Evolutionary conservation across 768 basidiomycete genomes (phyloP), one percentile per base, ranked within the genome.

Genomic region (Termitomyces sp.): DNA sequence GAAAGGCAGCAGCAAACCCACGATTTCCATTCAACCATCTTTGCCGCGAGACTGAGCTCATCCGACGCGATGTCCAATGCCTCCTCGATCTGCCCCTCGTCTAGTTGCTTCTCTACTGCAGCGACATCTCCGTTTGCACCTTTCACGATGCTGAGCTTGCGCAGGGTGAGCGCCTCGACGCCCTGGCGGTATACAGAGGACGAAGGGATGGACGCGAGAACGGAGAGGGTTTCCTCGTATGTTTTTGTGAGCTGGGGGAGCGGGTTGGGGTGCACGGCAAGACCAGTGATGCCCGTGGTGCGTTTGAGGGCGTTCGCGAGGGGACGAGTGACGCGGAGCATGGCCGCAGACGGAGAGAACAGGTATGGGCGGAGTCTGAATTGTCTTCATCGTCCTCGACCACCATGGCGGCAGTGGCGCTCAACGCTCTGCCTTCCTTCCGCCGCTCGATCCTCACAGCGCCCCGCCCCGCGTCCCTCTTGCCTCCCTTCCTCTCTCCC

Each of bases 1-100:
- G 14, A 40, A 11, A 30, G 49, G 49, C 30, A 53, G 49, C 30
- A 53, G 19, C 45, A 50, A 53, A 87, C 94, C 70, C 70, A 98
- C 95, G 90, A 83, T 75, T 95, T 96, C 94, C 93, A 98, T 67
- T 94, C 88, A n/a, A 87, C 67, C 87, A 97, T 90, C 73, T 90
- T 90, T 33, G 75, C 75, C 5, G 79, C 90, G 40, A 98, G 76
- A 54, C 74, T 76, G 55, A 92, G 75, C 71, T 98, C 95, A 66
- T 89, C 89, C 62, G 84, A 73, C 11, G 94, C 95, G 70, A 91
- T 84, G 62, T 84, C 80, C 63, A 98, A 65, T 35, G 89, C 81
- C 70, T 93, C 80, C 75, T 98, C 95, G 43, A 97, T 90, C 64
- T 91, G 84, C 0, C 93, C 91, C 68, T 91, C 91, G 50, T 86